These are phyloP conservation scores for Chlamydomonas incerta DNA, from an alignment of 139 green algal genomes.

Conservation along the genomic window DNA sequence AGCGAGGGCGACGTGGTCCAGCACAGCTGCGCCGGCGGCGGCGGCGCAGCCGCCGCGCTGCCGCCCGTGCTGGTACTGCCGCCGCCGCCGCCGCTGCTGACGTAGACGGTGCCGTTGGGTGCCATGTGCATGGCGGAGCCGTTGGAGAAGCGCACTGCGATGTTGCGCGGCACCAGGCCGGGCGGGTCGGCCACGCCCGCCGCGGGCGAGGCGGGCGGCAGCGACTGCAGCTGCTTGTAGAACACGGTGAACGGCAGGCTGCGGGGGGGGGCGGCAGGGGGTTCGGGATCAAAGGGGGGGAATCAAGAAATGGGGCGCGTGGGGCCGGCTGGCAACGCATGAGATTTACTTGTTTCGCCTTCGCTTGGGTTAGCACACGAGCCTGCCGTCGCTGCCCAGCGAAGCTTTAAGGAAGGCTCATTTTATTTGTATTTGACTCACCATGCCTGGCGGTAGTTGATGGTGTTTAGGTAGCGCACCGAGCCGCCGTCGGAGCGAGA, in stretches of 20 bases:
- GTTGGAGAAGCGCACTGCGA: neutral
- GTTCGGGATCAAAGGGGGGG: neutral
- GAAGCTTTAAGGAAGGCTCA: too few species aligned
- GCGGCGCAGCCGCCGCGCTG: too few species aligned
- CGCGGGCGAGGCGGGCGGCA: neutral
- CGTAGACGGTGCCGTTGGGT: neutral
- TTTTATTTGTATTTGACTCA: too few species aligned
- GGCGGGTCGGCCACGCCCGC: neutral
- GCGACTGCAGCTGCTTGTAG: constrained; percentile 4
- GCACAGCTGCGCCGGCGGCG: neutral
- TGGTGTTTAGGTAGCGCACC: constrained; percentile 11
- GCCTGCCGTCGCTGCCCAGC: too few species aligned
- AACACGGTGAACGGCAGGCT: constrained; percentile 23
- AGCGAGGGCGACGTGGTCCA: neutral
- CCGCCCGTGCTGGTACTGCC: too few species aligned
- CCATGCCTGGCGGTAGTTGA: constrained; percentile 22
- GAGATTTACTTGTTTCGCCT: neutral
- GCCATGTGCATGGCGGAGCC: neutral
- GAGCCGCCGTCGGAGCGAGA: constrained; percentile 19
- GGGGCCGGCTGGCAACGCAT: neutral
- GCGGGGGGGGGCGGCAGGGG: neutral
- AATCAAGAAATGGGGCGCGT: too few species aligned
- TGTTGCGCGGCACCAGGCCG: neutral
- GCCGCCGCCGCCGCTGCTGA: neutral
- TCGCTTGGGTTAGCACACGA: neutral